Percentiles rank a stretch among this genome's conserved stretches.
phyloP scores from a whole-genome alignment of 495 filamentous ascomycete species.

The Neurospora sp. region DNA sequence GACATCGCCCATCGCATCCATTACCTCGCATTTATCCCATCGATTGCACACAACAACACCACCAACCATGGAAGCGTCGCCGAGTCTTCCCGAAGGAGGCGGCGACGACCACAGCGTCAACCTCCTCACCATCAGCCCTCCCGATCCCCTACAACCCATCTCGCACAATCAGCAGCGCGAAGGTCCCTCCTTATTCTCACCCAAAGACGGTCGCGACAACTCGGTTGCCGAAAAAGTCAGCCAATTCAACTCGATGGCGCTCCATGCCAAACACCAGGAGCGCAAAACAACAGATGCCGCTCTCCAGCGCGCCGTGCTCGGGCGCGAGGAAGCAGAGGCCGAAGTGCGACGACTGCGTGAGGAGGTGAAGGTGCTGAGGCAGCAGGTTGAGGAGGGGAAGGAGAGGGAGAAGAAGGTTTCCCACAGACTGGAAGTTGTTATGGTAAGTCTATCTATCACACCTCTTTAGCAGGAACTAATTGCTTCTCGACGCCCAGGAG shows the following conservation, averaged over 20 bases:
- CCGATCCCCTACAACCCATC: conserved; percentile 50
- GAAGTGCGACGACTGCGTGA: conserved; percentile 53
- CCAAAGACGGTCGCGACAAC: conserved; percentile 48
- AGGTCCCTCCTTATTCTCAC: conserved; percentile 10
- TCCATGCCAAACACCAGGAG: conserved; percentile 51
- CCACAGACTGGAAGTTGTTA: conserved; percentile 65
- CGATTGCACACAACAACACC: conserved; percentile 9
- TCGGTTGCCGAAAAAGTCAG: conserved; percentile 76
- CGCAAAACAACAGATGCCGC: conserved; percentile 58
- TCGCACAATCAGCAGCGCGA: conserved; percentile 66
- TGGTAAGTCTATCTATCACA: conserved; percentile 39
- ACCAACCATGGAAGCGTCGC: conserved; percentile 11
- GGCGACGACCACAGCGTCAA: neutral
- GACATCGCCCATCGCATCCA: neutral
- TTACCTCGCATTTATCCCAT: conserved; percentile 9
- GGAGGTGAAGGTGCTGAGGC: conserved; percentile 41
- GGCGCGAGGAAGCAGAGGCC: conserved; percentile 71
- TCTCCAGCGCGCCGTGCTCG: conserved; percentile 69
- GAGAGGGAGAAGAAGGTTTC: conserved; percentile 65
- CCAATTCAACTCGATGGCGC: conserved; percentile 65
- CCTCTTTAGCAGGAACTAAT: neutral
- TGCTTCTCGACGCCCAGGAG: conserved; percentile 39
- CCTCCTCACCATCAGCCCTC: conserved; percentile 1
- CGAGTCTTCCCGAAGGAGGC: conserved; percentile 14
- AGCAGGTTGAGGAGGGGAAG: conserved; percentile 57